phyloP scores from a whole-genome alignment of 139 green algal species.

The Mychonastes homosphaera region DNA sequence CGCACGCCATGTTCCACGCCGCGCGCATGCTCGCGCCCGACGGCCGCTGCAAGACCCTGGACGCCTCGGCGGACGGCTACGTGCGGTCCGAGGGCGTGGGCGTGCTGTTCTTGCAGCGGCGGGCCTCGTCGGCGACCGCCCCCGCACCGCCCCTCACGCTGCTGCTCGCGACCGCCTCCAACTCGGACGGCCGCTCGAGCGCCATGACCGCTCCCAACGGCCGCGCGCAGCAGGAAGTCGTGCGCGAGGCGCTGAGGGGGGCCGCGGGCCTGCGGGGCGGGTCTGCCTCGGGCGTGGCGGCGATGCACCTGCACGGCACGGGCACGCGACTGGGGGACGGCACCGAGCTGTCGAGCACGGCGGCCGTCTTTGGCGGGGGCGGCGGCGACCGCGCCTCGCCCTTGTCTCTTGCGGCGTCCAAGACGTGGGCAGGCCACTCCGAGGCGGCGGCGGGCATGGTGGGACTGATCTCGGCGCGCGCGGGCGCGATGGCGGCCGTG shows the following conservation, averaged over 20 bases:
- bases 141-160: slow-evolving; percentile 16
- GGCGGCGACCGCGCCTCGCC: not conserved
- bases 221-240: slow-evolving; percentile 62
- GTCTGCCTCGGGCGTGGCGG: too few relatives aligned
- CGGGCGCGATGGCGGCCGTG: not conserved
- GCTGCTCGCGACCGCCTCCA: slow-evolving; percentile 58
- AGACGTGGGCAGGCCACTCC: slow-evolving; percentile 73
- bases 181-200: slow-evolving; percentile 81
- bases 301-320: slow-evolving; percentile 50
- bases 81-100: slow-evolving; percentile 60
- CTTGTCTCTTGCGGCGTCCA: slow-evolving; percentile 22
- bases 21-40: slow-evolving; percentile 65
- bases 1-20: slow-evolving; percentile 66
- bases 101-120: slow-evolving; percentile 15
- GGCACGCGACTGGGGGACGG: slow-evolving; percentile 67
- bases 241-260: slow-evolving; percentile 33
- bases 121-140: not conserved
- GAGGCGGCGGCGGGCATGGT: slow-evolving; percentile 70
- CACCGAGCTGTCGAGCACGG: slow-evolving; percentile 52
- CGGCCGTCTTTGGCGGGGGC: slow-evolving; percentile 18
- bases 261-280: slow-evolving; percentile 14
- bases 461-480: slow-evolving; percentile 43
- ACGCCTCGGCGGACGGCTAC: slow-evolving; percentile 68
- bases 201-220: slow-evolving; percentile 80
- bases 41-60: slow-evolving; percentile 77